A percentile compares a stretch with the other conserved stretches of the same genome.
phyloP scores from a whole-genome alignment of 805 yeast genomes.

The Ogataea methanolica region DNA sequence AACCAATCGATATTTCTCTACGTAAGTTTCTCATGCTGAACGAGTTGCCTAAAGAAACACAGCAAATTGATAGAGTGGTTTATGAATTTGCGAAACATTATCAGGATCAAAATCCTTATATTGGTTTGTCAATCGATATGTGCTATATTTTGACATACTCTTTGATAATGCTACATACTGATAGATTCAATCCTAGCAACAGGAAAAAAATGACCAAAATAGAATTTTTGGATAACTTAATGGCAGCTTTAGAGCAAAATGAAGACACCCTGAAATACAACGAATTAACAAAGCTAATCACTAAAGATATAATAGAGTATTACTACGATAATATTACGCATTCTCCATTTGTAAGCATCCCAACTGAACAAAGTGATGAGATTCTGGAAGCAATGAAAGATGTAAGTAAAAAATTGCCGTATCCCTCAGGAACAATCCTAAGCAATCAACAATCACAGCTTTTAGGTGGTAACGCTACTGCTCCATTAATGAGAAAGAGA shows the following conservation, averaged over 20 bases:
- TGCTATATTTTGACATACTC: constrained; percentile 63
- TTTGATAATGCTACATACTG: constrained; percentile 69
- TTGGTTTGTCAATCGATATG: constrained; percentile 41
- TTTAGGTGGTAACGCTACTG: no score
- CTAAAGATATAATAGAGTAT: constrained; percentile 47
- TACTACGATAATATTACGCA: constrained; percentile 64
- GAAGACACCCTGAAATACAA: constrained; percentile 5
- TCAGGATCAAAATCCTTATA: constrained; percentile 35
- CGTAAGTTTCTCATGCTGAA: constrained; percentile 54
- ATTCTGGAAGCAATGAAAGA: constrained; percentile 17
- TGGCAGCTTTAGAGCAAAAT: constrained; percentile 22
- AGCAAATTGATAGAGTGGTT: constrained; percentile 68
- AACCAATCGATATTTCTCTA: constrained; percentile 63
- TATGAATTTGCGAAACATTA: constrained; percentile 53
- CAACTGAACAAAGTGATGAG: constrained; percentile 20
- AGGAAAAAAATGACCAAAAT: constrained; percentile 60
- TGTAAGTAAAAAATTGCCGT: constrained; percentile 17
- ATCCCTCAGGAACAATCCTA: constrained; percentile 23
- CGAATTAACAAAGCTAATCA: constrained; percentile 25
- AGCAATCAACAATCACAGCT: constrained; percentile 4
- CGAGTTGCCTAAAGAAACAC: constrained; percentile 66
- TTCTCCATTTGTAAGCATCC: constrained; percentile 46
- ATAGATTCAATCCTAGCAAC: constrained; percentile 62
- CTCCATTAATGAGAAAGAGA: constrained; percentile 14
- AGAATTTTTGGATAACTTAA: constrained; percentile 49